These are phyloP conservation scores for Aspergillus neotritici DNA, from an alignment of 2,329 filamentous ascomycete genomes.

Conservation along the genomic window DNA sequence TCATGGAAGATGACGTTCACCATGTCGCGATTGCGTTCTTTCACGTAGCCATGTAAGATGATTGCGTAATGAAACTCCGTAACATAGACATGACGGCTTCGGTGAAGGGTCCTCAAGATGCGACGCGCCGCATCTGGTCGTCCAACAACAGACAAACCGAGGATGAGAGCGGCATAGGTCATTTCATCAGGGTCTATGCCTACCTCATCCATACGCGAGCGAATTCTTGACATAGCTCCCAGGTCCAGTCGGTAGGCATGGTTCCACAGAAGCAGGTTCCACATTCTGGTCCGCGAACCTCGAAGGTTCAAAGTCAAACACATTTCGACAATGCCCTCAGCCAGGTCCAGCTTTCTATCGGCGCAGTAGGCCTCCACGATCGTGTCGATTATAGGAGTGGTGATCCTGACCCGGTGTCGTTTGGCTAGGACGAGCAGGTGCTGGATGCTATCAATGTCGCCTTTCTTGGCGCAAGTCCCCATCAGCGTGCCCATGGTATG, in stretches of 20 bases:
- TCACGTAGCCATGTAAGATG: conserved; percentile 47
- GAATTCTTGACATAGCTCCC: conserved; percentile 48
- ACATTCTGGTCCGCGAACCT: conserved; percentile 58
- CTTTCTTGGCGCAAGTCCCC: conserved; percentile 62
- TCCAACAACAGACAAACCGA: conserved; percentile 48
- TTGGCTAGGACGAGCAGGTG: conserved; percentile 61
- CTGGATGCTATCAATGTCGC: conserved; percentile 66
- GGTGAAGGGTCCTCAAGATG: conserved; percentile 42
- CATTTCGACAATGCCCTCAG: conserved; percentile 55
- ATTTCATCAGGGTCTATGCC: conserved; percentile 49
- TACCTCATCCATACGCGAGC: conserved; percentile 50
- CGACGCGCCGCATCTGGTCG: conserved; percentile 52
- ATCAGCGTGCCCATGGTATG: conserved; percentile 69
- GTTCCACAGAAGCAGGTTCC: conserved; percentile 70
- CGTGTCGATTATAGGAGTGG: conserved; percentile 55
- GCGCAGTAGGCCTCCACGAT: conserved; percentile 64
- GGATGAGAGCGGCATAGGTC: conserved; percentile 60
- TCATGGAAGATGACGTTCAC: conserved; percentile 48
- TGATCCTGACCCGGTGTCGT: conserved; percentile 46
- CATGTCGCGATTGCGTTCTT: conserved; percentile 43
- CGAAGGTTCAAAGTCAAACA: conserved; percentile 48
- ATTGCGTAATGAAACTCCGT: conserved; percentile 44
- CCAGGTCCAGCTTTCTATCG: conserved; percentile 50
- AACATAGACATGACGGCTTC: conserved; percentile 32
- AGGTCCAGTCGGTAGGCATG: conserved; percentile 61